Conservation (phyloP, 768 basidiomycete genomes). For the Agaricus sinodeliciosus region DNA sequence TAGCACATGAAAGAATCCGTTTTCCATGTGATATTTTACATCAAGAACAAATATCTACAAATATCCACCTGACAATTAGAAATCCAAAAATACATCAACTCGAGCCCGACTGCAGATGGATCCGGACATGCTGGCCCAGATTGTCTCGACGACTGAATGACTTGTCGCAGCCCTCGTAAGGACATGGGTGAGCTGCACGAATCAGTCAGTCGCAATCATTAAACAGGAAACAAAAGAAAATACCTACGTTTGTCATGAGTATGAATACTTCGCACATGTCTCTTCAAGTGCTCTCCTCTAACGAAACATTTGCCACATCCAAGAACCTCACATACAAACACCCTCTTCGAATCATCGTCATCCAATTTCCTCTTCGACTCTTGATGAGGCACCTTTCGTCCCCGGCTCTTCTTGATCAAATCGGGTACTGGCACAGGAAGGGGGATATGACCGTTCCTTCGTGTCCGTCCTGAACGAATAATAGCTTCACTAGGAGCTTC, state of each 20-base stretch:
- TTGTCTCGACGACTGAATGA: constrained; percentile 74
- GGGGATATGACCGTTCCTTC: constrained; percentile 28
- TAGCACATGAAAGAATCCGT: background rate
- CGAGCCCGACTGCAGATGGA: constrained; percentile 35
- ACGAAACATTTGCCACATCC: constrained; percentile 79
- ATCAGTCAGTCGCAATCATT: background rate
- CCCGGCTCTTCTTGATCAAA: constrained; percentile 57
- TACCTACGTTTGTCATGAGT: constrained; percentile 78
- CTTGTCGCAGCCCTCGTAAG: constrained; percentile 58
- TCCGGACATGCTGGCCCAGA: constrained; percentile 64
- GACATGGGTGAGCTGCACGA: constrained; percentile 49
- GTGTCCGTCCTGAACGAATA: constrained; percentile 15
- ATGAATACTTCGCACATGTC: constrained; percentile 76
- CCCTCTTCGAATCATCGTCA: constrained; percentile 27
- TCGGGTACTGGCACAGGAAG: constrained; percentile 53
- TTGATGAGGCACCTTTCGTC: constrained; percentile 46
- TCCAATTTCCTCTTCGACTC: constrained; percentile 10
- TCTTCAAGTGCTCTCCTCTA: constrained; percentile 74
- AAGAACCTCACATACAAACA: constrained; percentile 59
- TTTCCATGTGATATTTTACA: constrained; percentile 8
- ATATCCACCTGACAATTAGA: background rate
- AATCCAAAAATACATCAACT: background rate
- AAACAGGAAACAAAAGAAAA: background rate
- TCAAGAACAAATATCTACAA: constrained; percentile 9
- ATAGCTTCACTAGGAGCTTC: background rate